Base-by-base conservation (phyloP, 768 basidiomycete species). In the Ramaria rubella region DNA sequence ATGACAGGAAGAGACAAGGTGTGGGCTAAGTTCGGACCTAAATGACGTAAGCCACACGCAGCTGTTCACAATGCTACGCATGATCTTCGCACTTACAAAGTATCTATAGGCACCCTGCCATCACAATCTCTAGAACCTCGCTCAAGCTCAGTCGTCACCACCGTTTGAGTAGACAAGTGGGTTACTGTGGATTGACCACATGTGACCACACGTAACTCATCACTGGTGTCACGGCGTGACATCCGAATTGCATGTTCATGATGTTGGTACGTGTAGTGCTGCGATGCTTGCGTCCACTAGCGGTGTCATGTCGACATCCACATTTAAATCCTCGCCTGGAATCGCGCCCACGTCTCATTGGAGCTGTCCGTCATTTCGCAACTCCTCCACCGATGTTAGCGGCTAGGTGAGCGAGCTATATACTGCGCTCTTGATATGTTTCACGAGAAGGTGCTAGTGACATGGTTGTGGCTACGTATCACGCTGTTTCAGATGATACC, bases 401-500 rank as follows among this genome's bases (percentile, higher is more conserved):
- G n/a, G 15, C 43, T 24, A 58, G 58, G 59, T 58, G 31, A 40
- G 38, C 14, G 36, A 19, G n/a, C 26, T 11, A 15, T 30, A 24
- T 15, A 27, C 27, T 23, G 29, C 7, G 6, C 59, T 52, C 23
- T 24, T 42, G 19, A 36, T 8, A 24, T 23, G n/a, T 44, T 43
- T 21, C 30, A 45, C n/a, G 38, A 53, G 51, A 51, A 31, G 56
- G 29, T 57, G 29, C 31, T 62, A 81, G 81, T 59, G 71, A 76
- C 23, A 60, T 94, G n/a, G 69, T 81, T 1, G 75, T 78, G 61
- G 80, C 83, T 29, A 69, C 75, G 52, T 96, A 95, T 65, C 83
- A 94, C 64, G 66, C 67, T 29, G 69, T 87, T 26, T 79, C 94
- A 2, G 90, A 95, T 58, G 68, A 72, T 34, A 82, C 88, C 3